Percentiles rank a stretch among this genome's conserved stretches.
Conservation (phyloP, 805 yeast species). For the Millerozyma miso region DNA sequence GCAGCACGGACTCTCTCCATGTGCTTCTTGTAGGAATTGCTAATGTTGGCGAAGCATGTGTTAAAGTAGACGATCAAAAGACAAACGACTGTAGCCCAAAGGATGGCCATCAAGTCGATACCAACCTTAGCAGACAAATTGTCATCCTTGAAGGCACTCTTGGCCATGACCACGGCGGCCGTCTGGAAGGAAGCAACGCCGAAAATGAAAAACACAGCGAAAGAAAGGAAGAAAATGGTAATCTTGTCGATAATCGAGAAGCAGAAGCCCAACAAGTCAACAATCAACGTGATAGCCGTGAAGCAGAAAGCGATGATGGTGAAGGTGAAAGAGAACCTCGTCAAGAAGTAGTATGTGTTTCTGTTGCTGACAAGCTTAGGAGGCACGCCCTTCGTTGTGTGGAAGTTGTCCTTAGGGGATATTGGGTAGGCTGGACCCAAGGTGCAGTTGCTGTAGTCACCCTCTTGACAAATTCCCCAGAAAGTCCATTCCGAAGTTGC, state of each 20-base stretch:
- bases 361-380: constrained; percentile 48
- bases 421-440: constrained; percentile 78
- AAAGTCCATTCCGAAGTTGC: constrained; percentile 71
- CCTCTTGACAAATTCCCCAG: constrained; percentile 64
- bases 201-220: constrained; percentile 51
- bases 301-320: constrained; percentile 57
- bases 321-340: constrained; percentile 64
- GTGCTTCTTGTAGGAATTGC: constrained; percentile 49
- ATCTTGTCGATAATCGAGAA: constrained; percentile 53
- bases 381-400: constrained; percentile 50
- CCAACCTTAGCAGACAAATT: constrained; percentile 49
- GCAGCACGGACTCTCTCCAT: constrained; percentile 33
- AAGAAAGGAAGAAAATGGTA: constrained; percentile 45
- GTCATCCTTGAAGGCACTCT: constrained; percentile 55
- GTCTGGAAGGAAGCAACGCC: constrained; percentile 71
- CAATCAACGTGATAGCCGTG: constrained; percentile 56
- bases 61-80: constrained; percentile 48
- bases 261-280: constrained; percentile 52
- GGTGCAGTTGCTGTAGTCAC: constrained; percentile 49
- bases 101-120: constrained; percentile 52
- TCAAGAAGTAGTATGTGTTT: constrained; percentile 56
- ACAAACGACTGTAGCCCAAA: constrained; percentile 67
- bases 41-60: constrained; percentile 48
- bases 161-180: constrained; percentile 74
- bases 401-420: constrained; percentile 75